Evolutionary conservation across 1,284 basidiomycete species (phyloP).

Genomic region (Coniferiporia weirii): DNA sequence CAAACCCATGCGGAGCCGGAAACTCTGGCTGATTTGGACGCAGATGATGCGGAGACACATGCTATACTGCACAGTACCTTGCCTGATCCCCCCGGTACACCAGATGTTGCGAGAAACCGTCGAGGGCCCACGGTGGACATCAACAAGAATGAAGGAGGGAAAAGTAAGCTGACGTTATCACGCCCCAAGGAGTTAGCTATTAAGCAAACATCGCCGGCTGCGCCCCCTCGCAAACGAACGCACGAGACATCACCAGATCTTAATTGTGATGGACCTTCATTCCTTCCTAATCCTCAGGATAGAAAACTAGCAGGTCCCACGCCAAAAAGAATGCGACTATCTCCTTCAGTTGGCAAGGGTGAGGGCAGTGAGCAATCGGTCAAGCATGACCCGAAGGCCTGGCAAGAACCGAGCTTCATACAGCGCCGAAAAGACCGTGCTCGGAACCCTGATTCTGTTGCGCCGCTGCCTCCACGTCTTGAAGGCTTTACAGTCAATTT

Average conservation of each 20-base stretch:
- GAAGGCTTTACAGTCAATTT: slow-evolving; percentile 3
- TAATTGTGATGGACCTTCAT: neutral
- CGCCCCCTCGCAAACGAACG: slow-evolving; percentile 7
- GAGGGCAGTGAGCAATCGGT: neutral
- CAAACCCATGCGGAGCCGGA: neutral
- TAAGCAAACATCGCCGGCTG: slow-evolving; percentile 2
- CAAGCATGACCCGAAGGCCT: slow-evolving; percentile 9
- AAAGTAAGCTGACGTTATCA: no score
- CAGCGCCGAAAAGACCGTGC: neutral
- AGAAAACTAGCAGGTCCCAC: neutral
- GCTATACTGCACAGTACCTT: neutral
- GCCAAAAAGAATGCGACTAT: neutral
- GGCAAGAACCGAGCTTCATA: slow-evolving; percentile 10
- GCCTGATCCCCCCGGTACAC: neutral
- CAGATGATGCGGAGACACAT: slow-evolving; percentile 7
- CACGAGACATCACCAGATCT: neutral
- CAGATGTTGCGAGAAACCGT: neutral
- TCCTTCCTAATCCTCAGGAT: neutral
- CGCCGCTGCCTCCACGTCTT: neutral
- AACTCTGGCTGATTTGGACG: slow-evolving; percentile 4
- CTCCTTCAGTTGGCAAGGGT: neutral
- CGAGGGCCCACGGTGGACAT: no score
- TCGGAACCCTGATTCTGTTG: neutral
- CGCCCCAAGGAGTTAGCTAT: no score
- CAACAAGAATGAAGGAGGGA: no score